Conservation (phyloP, 192 early-diverging fungal species). For the Podila clonocystis region DNA sequence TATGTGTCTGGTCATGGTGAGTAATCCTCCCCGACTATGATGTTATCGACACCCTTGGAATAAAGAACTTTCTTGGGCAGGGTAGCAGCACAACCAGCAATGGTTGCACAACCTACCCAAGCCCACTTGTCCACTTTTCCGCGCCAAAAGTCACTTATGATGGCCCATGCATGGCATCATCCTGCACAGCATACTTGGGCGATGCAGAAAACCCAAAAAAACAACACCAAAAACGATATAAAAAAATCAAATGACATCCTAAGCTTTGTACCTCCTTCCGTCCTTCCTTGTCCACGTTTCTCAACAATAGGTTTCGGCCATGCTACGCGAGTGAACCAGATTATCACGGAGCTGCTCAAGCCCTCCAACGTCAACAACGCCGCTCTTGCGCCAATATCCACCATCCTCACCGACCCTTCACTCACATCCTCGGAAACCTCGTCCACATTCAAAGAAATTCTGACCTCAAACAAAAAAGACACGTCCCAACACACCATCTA, state of each 20-base stretch:
- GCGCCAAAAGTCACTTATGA: too few relatives aligned
- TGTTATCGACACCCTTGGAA: too few relatives aligned
- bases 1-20: conserved; percentile 64
- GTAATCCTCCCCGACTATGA: neutral
- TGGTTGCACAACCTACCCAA: too few relatives aligned
- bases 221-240: neutral
- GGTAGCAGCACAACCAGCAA: too few relatives aligned
- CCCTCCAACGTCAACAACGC: neutral
- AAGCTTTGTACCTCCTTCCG: conserved; percentile 1
- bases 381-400: neutral
- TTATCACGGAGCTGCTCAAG: conserved; percentile 57
- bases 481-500: conserved; percentile 54
- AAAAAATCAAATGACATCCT: too few relatives aligned
- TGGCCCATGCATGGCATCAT: too few relatives aligned
- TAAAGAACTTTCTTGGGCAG: too few relatives aligned
- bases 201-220: neutral
- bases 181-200: neutral
- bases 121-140: too few relatives aligned
- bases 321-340: conserved; percentile 65
- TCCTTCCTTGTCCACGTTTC: neutral
- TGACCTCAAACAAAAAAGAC: neutral
- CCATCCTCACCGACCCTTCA: neutral
- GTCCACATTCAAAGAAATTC: conserved; percentile 4
- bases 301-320: conserved; percentile 59
- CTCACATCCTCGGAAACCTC: neutral